Evolutionary conservation across 371 early-diverging fungal genomes (phyloP), one percentile per base, ranked within the genome.

Genomic region (Lichtheimia hyalospora): DNA sequence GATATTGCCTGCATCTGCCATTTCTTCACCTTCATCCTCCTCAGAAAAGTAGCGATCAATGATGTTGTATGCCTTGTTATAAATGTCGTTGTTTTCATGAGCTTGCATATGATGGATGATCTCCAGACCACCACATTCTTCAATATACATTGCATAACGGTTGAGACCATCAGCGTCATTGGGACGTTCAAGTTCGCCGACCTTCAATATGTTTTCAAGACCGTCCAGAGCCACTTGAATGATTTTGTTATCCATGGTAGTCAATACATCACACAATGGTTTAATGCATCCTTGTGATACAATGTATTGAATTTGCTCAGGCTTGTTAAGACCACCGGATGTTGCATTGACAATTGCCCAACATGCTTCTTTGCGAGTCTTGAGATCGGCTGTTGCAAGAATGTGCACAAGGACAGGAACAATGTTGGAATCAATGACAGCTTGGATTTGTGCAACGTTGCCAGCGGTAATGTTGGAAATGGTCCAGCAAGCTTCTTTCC

Each of bases 401-500:
- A 95, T 88, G 64, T 94, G 84, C 56, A 98, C 86, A 41, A 99
- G 84, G 15, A 95, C 88, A n/a, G 96, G 96, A 57, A 99, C 87
- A 53, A 99, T 84, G 73, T 92, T 95, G 68, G 90, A 89, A 55
- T 99, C 94, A 65, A 99, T 94, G 34, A 99, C 92, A 41, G 85
- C 87, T 75, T 96, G 91, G 73, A 99, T 96, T 76, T 99, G 99
- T n/a, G 74, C 77, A 18, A 90, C 82, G 63, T 90, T 96, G 44
- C 99, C 99, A 18, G 99, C 99, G 18, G 99, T 97, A 71, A 99
- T 95, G 82, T 99, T 99, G 27, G 98, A 98, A 53, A 99, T 92
- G 15, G 98, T 96, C 99, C 99, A 99, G 85, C 99, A 99, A 24
- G 99, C 98, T 77, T 99, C 99, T 82, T 99, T 99, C 66, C 96